phyloP scores from a whole-genome alignment of 257 asterid genomes.

The Rehmannia glutinosa region DNA sequence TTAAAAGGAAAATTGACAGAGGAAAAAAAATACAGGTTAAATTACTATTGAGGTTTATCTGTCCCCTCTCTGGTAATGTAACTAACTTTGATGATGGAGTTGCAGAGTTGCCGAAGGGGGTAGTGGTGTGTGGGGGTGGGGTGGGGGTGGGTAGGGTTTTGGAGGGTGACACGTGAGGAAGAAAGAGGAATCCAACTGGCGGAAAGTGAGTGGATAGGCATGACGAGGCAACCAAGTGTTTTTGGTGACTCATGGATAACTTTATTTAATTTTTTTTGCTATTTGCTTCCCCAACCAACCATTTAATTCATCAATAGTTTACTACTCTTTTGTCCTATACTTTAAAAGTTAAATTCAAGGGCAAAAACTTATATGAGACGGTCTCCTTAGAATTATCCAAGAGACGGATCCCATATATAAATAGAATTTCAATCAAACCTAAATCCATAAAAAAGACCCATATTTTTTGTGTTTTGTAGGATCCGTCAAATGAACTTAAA shows the following conservation, averaged over 20 bases:
- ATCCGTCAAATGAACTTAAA: no score
- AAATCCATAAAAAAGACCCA: no score
- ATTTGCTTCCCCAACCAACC: background rate
- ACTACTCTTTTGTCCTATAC: no score
- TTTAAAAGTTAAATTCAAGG: no score
- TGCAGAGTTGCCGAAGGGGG: conserved; percentile 9
- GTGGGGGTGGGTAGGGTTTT: conserved; percentile 29
- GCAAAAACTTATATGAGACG: no score
- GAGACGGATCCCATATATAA: no score
- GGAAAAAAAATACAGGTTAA: background rate
- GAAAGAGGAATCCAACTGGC: conserved; percentile 41
- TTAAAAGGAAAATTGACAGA: no score
- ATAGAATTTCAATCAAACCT: no score
- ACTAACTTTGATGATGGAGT: conserved; percentile 17
- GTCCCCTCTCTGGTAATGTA: background rate
- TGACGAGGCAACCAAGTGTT: conserved; percentile 42
- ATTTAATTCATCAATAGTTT: background rate
- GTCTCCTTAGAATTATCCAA: no score
- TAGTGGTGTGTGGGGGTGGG: background rate
- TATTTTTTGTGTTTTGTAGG: no score
- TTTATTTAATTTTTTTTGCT: background rate
- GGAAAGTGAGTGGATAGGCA: conserved; percentile 37
- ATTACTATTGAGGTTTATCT: background rate
- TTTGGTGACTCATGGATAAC: conserved; percentile 17
- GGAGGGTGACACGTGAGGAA: conserved; percentile 58